These are phyloP conservation scores for Cucurbita pepo DNA, from an alignment of 306 rosid genomes.

Conservation along the genomic window DNA sequence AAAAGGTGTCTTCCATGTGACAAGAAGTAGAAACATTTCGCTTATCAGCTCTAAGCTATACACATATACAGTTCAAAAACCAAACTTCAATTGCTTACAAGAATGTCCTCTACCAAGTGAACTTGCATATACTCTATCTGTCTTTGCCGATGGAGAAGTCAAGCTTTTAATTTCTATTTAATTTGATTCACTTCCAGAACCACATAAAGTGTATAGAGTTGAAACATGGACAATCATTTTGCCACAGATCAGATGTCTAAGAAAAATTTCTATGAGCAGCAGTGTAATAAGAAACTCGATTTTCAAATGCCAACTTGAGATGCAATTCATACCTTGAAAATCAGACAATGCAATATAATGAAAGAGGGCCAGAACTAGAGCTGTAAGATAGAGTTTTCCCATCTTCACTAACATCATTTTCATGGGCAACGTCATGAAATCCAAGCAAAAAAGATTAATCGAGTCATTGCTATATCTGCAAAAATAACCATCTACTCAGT, in stretches of 20 bases:
- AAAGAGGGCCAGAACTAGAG: slow-evolving; percentile 37
- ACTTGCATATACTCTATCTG: not conserved
- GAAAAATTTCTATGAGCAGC: not conserved
- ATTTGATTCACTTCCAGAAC: not conserved
- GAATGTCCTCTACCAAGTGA: not conserved
- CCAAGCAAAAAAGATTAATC: slow-evolving; percentile 7
- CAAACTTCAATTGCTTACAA: not conserved
- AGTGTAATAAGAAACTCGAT: not conserved
- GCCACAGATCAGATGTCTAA: not conserved
- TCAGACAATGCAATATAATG: slow-evolving; percentile 46
- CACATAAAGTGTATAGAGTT: not conserved
- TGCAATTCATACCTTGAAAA: slow-evolving; percentile 43
- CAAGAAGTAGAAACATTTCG: not conserved
- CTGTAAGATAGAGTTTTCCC: slow-evolving; percentile 23
- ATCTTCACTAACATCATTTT: slow-evolving; percentile 29
- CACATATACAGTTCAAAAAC: not conserved
- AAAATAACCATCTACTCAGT: not conserved
- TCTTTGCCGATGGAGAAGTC: not conserved
- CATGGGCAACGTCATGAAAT: slow-evolving; percentile 6
- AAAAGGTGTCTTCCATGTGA: not conserved
- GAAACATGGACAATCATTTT: not conserved
- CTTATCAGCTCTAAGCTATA: not conserved
- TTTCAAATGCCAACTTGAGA: not conserved
- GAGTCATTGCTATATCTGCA: slow-evolving; percentile 28
- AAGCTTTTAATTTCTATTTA: not conserved